A percentile compares a stretch with the other conserved stretches of the same genome.
Conservation (phyloP, 148 eudicot genomes). For the Spergularia bocconei region DNA sequence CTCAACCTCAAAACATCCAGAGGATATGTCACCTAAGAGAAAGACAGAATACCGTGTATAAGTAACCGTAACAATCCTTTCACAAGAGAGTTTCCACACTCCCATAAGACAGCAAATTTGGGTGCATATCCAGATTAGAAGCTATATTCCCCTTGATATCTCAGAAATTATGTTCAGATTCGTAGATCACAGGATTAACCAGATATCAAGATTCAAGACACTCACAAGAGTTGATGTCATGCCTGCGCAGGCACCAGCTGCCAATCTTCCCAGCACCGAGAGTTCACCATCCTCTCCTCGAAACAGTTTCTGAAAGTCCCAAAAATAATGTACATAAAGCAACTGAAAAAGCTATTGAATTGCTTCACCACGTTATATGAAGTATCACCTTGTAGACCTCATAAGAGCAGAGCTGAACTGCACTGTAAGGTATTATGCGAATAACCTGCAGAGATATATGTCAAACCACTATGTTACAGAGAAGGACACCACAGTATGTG, state of each 20-base stretch:
- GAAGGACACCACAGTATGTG: not conserved
- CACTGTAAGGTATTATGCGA: constrained; percentile 85
- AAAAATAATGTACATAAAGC: constrained; percentile 22
- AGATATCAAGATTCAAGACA: not conserved
- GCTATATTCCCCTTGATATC: not conserved
- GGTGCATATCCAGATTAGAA: not conserved
- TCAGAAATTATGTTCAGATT: not conserved
- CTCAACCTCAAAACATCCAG: constrained; percentile 88
- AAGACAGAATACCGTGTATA: constrained; percentile 23
- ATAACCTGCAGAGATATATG: constrained; percentile 51
- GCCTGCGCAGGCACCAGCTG: constrained; percentile 88
- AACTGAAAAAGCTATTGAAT: constrained; percentile 7
- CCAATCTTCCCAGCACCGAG: constrained; percentile 73
- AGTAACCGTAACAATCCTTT: constrained; percentile 2
- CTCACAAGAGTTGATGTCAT: constrained; percentile 90
- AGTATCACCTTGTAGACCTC: constrained; percentile 75
- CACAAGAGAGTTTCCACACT: not conserved
- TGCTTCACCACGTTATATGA: constrained; percentile 9
- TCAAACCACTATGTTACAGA: not conserved
- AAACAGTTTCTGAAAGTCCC: constrained; percentile 58
- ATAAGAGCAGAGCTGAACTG: constrained; percentile 87
- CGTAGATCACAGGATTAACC: not conserved
- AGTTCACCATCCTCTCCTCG: constrained; percentile 79
- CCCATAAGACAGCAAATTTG: not conserved
- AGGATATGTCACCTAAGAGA: constrained; percentile 85